Evolutionary conservation across 2,329 filamentous ascomycete genomes (phyloP).

Genomic region (Arthrinium puccinioides): DNA sequence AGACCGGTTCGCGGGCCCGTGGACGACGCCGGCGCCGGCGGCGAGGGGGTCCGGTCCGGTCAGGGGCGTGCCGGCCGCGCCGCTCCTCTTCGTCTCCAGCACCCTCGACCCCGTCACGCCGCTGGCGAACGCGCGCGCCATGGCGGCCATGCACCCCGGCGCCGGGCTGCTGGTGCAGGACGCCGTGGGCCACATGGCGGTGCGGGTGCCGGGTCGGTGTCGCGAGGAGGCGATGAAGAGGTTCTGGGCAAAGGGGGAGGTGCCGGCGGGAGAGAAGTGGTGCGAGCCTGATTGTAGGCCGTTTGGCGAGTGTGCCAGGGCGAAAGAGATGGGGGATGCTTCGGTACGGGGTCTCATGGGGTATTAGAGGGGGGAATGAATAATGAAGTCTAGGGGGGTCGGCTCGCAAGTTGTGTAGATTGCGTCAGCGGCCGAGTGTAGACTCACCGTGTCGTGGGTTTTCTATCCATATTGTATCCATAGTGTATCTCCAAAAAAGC

Average conservation of each 20-base stretch:
- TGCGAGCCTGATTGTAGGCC: constrained; percentile 12
- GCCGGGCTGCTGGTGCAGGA: constrained; percentile 12
- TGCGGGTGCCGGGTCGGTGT: constrained; percentile 5
- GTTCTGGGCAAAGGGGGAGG: constrained; percentile 8
- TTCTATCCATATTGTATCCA: too few relatives aligned
- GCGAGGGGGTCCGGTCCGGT: constrained; percentile 14
- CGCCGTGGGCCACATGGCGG: constrained; percentile 11
- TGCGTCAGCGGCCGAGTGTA: too few relatives aligned
- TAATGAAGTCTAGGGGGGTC: too few relatives aligned
- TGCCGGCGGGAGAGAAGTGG: constrained; percentile 7
- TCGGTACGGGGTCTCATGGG: too few relatives aligned
- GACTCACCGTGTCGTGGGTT: too few relatives aligned
- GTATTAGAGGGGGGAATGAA: too few relatives aligned
- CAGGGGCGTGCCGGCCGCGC: constrained; percentile 27
- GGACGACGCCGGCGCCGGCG: constrained; percentile 9
- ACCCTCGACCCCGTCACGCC: constrained; percentile 40
- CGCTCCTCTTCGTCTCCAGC: constrained; percentile 36
- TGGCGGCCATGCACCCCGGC: constrained; percentile 11
- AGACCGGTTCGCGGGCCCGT: constrained; percentile 30
- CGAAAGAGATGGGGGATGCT: background rate
- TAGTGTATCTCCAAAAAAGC: too few relatives aligned
- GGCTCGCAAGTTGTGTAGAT: too few relatives aligned
- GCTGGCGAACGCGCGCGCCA: constrained; percentile 24
- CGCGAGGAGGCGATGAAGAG: constrained; percentile 4
- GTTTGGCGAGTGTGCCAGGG: constrained; percentile 11